Base-by-base conservation (phyloP, 805 yeast genomes). In the Metschnikowia reukaufii region DNA sequence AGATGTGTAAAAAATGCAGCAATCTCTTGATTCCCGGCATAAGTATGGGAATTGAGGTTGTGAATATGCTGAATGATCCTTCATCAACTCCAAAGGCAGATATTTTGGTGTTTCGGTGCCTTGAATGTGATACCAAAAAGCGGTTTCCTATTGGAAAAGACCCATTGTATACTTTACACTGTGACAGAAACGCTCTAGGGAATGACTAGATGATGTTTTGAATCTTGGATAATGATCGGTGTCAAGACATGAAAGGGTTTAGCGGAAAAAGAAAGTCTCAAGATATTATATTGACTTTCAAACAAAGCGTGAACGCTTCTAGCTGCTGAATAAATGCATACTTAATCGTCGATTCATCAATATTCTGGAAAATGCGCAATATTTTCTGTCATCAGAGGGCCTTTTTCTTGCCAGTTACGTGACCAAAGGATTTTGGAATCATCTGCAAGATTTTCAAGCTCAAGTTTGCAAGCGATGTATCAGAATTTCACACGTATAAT, bases 281-380 rank as follows among this genome's bases (percentile, higher is more conserved):
- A 64, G 5, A 90, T 63, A 12, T 76, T 74, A 25, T 81, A 60
- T 58, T 89, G 88, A 81, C 58, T 4, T 65, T 68, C 29, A 83
- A 62, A 8, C 42, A 23, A 6, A 70, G 65, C 6, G 68, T 63
- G n/a, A 59, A 54, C 1, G 66, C 64, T 33, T 76, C 70, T 36
- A 73, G 60, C 58, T 88, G 96, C 34, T 81, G 78, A 35, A 88
- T 81, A 49, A 90, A 82, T 0, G 89, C 81, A 55, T 78, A 79
- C 49, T 86, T 79, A 31, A 92, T 86, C 53, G 90, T 76, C 0
- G 96, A 81, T 55, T 91, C 97, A 54, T 88, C 88, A 27, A 86
- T 79, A 13, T 90, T 84, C 56, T 84, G 86, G 44, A 86, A 75
- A 32, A 87, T 74, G 0, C 88, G 81, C 39, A 91, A 64, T 12